phyloP scores from a whole-genome alignment of 2,329 filamentous ascomycete species.

The Colletotrichum sp. region DNA sequence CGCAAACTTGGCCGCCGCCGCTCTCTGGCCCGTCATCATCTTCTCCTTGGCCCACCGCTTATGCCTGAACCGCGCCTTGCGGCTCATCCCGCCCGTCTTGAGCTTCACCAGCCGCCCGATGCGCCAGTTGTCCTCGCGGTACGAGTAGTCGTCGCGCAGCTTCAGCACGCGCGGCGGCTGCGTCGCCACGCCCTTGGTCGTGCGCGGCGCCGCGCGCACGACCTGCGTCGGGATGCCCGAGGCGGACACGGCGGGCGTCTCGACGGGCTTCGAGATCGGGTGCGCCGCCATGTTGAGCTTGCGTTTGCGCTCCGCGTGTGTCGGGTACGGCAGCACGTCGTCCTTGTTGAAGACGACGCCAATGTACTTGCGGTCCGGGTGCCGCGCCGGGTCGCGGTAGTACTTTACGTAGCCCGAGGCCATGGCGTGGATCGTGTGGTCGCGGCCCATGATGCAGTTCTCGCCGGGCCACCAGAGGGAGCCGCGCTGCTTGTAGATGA shows the following conservation, averaged over 20 bases:
- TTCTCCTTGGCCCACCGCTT: slow-evolving; percentile 47
- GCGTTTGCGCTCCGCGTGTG: slow-evolving; percentile 75
- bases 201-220: slow-evolving; percentile 36
- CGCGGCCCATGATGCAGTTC: slow-evolving; percentile 92
- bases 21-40: slow-evolving; percentile 43
- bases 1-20: slow-evolving; percentile 37
- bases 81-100: slow-evolving; percentile 37
- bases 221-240: slow-evolving; percentile 56
- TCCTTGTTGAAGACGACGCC: slow-evolving; percentile 87
- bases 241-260: slow-evolving; percentile 47
- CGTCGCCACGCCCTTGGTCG: slow-evolving; percentile 38
- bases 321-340: slow-evolving; percentile 79
- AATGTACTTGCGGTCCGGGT: slow-evolving; percentile 92
- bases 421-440: slow-evolving; percentile 93
- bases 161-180: slow-evolving; percentile 51
- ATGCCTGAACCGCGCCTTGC: slow-evolving; percentile 54
- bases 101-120: slow-evolving; percentile 60
- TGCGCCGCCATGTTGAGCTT: slow-evolving; percentile 74
- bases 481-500: slow-evolving; percentile 96
- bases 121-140: slow-evolving; percentile 65
- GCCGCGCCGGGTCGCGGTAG: slow-evolving; percentile 84
- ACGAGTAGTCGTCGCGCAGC: slow-evolving; percentile 60
- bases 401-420: slow-evolving; percentile 93
- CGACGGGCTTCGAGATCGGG: slow-evolving; percentile 44
- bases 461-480: slow-evolving; percentile 95